A percentile compares a stretch with the other conserved stretches of the same genome.
Conservation (phyloP, 164 flowering plant genomes). For the Litsea cubeba region DNA sequence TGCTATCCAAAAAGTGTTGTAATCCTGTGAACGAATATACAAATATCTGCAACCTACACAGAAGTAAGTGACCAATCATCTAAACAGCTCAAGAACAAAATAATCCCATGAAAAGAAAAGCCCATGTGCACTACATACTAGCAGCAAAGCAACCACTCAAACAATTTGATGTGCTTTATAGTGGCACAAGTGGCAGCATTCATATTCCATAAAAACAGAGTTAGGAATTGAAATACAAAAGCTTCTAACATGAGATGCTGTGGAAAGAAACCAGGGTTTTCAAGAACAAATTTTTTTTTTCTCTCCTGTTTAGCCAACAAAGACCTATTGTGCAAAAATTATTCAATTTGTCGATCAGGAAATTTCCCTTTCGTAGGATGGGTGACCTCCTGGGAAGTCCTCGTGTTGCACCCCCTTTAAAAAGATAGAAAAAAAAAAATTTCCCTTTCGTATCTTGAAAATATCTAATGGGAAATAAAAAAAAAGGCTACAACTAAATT, state of each 20-base stretch:
- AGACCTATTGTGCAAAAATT: too few species aligned
- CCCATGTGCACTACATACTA: not conserved
- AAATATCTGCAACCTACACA: constrained; percentile 1
- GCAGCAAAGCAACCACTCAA: not conserved
- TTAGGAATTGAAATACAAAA: too few species aligned
- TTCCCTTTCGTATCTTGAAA: too few species aligned
- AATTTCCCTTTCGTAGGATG: too few species aligned
- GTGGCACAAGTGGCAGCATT: not conserved
- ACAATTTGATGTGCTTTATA: not conserved
- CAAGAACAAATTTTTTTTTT: too few species aligned
- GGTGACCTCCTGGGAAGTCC: too few species aligned
- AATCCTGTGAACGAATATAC: not conserved
- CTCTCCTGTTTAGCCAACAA: too few species aligned
- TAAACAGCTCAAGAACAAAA: not conserved
- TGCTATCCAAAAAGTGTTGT: not conserved
- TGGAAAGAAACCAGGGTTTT: too few species aligned
- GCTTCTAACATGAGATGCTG: too few species aligned
- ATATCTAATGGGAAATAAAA: not conserved
- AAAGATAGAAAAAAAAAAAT: too few species aligned
- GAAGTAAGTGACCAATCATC: not conserved
- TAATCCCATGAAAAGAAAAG: not conserved
- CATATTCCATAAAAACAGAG: not conserved
- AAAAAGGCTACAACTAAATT: not conserved
- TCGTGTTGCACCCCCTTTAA: too few species aligned
- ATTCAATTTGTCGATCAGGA: too few species aligned